phyloP scores from a whole-genome alignment of 352 stramenopile species.

The Pythium phragmitis region DNA sequence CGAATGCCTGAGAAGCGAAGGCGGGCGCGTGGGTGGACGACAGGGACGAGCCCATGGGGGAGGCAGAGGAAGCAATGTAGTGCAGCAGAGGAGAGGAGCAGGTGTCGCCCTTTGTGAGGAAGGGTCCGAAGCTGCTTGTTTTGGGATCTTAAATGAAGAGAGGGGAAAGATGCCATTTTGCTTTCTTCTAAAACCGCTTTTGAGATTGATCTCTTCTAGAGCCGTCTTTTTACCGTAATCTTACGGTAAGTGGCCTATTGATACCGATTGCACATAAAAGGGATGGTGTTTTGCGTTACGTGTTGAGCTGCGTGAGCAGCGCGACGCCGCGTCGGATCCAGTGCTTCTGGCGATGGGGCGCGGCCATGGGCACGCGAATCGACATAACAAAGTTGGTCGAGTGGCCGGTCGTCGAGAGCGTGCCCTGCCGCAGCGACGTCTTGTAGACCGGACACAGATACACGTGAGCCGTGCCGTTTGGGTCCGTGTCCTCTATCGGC shows the following conservation, averaged over 20 bases:
- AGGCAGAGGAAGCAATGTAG: neutral
- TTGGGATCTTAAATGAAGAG: neutral
- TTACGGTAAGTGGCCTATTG: no score
- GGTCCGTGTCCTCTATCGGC: constrained; percentile 87
- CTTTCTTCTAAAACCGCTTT: constrained; percentile 21
- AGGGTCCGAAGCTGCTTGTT: constrained; percentile 2
- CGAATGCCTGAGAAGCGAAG: constrained; percentile 10
- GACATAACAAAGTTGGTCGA: constrained; percentile 97
- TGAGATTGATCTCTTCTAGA: constrained; percentile 3
- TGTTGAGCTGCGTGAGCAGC: constrained; percentile 93
- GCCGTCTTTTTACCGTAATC: constrained; percentile 1
- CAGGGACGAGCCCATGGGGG: neutral
- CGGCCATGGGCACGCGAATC: constrained; percentile 89
- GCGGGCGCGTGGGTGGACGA: constrained; percentile 8
- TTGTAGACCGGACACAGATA: constrained; percentile 94
- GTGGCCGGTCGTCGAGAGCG: constrained; percentile 92
- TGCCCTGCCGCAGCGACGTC: constrained; percentile 89
- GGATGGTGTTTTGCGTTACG: constrained; percentile 38
- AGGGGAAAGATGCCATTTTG: neutral
- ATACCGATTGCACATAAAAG: constrained; percentile 11
- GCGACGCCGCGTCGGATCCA: constrained; percentile 94
- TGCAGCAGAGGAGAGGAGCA: constrained; percentile 3
- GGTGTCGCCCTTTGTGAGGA: neutral
- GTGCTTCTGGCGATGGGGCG: constrained; percentile 89
- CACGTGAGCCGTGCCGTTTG: constrained; percentile 87